These are phyloP conservation scores for Aristolochia contorta DNA, from an alignment of 164 flowering plant species.

Conservation along the genomic window DNA sequence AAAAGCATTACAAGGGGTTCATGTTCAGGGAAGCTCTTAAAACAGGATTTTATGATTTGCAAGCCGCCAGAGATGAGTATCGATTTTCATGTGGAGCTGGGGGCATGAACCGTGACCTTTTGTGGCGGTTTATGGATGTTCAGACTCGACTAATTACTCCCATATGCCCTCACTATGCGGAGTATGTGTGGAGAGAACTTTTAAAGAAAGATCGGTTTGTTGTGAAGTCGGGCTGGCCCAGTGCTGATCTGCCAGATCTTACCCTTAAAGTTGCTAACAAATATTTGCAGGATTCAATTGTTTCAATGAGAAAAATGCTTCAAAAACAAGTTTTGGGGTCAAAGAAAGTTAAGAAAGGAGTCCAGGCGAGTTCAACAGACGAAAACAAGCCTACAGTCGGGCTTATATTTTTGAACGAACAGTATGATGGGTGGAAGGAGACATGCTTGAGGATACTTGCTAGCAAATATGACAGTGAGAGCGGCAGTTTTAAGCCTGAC, in stretches of 20 bases:
- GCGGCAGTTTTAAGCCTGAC: conserved; percentile 51
- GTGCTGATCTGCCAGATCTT: conserved; percentile 45
- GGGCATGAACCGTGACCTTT: conserved; percentile 69
- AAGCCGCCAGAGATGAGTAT: conserved; percentile 88
- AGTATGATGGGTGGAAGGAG: conserved; percentile 82
- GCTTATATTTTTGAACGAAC: conserved; percentile 67
- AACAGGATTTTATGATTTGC: conserved; percentile 83
- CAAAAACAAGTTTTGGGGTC: conserved; percentile 63
- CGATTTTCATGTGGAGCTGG: conserved; percentile 68
- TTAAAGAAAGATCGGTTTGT: conserved; percentile 68
- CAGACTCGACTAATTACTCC: conserved; percentile 84
- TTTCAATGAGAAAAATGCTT: conserved; percentile 64
- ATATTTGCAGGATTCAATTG: conserved; percentile 71
- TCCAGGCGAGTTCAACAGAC: conserved; percentile 22
- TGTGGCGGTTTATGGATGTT: conserved; percentile 73
- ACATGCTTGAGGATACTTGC: conserved; percentile 63
- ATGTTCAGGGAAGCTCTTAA: conserved; percentile 90
- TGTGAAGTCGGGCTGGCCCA: conserved; percentile 79
- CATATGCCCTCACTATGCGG: conserved; percentile 87
- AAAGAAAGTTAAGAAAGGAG: conserved; percentile 54
- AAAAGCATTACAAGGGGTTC: conserved; percentile 45
- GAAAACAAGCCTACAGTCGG: conserved; percentile 34
- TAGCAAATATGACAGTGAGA: conserved; percentile 76
- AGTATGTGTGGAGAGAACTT: conserved; percentile 66
- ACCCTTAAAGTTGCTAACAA: conserved; percentile 68